Evolutionary conservation across 2,329 filamentous ascomycete species (phyloP).

Genomic region (Colletotrichum costaricense): DNA sequence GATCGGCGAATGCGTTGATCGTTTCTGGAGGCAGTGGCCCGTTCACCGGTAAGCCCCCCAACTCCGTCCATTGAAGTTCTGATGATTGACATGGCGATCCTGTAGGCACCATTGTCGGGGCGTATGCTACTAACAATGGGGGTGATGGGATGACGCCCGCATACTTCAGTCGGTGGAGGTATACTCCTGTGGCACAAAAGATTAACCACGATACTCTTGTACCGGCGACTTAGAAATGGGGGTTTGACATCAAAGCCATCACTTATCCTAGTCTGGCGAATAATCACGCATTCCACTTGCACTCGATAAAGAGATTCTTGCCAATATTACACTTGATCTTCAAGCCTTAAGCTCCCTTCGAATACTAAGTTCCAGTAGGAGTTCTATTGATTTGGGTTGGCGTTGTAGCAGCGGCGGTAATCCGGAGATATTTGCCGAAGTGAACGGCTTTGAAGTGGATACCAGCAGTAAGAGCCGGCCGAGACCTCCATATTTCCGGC

Average conservation of each 20-base stretch:
- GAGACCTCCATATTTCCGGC: not conserved
- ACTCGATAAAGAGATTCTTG: too few relatives aligned
- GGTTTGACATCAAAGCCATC: too few relatives aligned
- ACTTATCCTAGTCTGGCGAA: too few relatives aligned
- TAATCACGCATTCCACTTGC: too few relatives aligned
- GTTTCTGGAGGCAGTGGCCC: constrained; percentile 31
- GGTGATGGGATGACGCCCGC: constrained; percentile 53
- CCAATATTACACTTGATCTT: too few relatives aligned
- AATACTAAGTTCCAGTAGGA: too few relatives aligned
- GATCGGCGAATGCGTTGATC: constrained; percentile 42
- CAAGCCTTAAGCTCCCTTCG: too few relatives aligned
- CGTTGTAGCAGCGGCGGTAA: not conserved
- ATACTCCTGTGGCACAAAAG: constrained; percentile 43
- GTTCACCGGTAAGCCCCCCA: constrained; percentile 43
- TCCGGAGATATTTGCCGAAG: not conserved
- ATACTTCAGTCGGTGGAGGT: constrained; percentile 61
- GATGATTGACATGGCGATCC: not conserved
- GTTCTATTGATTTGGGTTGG: too few relatives aligned
- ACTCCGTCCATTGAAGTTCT: accelerated
- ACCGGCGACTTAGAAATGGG: not conserved
- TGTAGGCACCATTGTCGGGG: constrained; percentile 60
- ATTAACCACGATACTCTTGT: constrained; percentile 3
- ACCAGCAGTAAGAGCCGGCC: not conserved
- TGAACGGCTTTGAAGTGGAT: not conserved
- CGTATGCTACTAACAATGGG: constrained; percentile 65